phyloP scores from a whole-genome alignment of 345 rosid genomes.

The Carallia pectinifolia region DNA sequence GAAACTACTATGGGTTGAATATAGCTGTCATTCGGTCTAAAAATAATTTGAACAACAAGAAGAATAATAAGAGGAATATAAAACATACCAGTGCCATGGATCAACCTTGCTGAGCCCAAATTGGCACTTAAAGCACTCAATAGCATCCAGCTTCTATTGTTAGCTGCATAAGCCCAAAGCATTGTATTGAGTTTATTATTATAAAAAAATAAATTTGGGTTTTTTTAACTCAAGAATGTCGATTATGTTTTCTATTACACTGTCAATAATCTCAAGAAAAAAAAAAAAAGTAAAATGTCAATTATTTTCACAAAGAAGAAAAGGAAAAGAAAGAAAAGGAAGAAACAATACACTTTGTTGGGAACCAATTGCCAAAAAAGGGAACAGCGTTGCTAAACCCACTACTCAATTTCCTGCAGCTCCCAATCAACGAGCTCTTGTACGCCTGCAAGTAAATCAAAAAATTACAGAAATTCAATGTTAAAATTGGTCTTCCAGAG shows the following conservation, averaged over 20 bases:
- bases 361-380: slow-evolving; percentile 25
- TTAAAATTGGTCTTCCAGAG: not conserved
- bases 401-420: slow-evolving; percentile 45
- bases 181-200: not conserved
- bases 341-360: slow-evolving; percentile 36
- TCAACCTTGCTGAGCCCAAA: slow-evolving; percentile 48
- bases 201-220: too few relatives aligned
- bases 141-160: slow-evolving; percentile 41
- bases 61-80: not conserved
- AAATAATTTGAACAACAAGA: not conserved
- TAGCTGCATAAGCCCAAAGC: slow-evolving; percentile 35
- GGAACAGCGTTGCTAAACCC: slow-evolving; percentile 25
- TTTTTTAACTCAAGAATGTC: not conserved
- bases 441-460: slow-evolving; percentile 36
- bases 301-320: too few relatives aligned
- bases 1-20: too few relatives aligned
- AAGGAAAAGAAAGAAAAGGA: not conserved
- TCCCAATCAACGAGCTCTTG: slow-evolving; percentile 35
- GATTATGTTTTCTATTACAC: not conserved
- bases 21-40: too few relatives aligned
- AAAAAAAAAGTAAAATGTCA: too few relatives aligned
- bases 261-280: not conserved
- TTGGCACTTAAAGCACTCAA: slow-evolving; percentile 42
- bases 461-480: not conserved
- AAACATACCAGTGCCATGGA: slow-evolving; percentile 81